phyloP scores from a whole-genome alignment of 2,329 filamentous ascomycete genomes.

The Diaporthe sp. region DNA sequence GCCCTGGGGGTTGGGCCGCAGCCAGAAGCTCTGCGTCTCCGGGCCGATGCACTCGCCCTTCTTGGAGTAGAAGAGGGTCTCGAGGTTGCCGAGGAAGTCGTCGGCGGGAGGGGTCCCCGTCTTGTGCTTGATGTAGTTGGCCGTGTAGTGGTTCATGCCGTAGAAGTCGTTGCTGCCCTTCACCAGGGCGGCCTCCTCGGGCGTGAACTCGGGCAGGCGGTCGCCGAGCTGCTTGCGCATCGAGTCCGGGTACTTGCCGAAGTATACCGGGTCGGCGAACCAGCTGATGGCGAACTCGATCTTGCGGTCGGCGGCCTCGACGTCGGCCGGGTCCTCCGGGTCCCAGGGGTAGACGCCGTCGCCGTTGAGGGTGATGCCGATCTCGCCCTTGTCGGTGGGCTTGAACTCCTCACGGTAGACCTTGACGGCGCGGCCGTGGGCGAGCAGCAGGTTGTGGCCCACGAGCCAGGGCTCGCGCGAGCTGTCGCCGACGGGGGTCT shows the following conservation, averaged over 20 bases:
- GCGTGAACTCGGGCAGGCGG: conserved; percentile 80
- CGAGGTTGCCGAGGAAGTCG: conserved; percentile 82
- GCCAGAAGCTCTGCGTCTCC: conserved; percentile 86
- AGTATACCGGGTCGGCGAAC: conserved; percentile 91
- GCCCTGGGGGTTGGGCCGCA: conserved; percentile 79
- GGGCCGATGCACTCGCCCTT: conserved; percentile 80
- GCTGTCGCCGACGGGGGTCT: conserved; percentile 79
- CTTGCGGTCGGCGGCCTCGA: conserved; percentile 83
- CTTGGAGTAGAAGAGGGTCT: conserved; percentile 79
- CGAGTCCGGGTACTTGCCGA: conserved; percentile 84
- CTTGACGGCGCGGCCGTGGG: conserved; percentile 85
- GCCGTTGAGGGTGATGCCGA: conserved; percentile 90
- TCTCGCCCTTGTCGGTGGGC: conserved; percentile 76
- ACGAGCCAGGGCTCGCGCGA: conserved; percentile 85
- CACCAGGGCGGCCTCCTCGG: conserved; percentile 79
- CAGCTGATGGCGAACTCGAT: conserved; percentile 89
- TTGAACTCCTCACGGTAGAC: conserved; percentile 88
- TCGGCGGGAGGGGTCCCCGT: conserved; percentile 69
- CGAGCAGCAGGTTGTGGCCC: conserved; percentile 83
- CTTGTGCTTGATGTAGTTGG: conserved; percentile 86
- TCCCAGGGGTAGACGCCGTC: conserved; percentile 90
- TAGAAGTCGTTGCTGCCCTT: conserved; percentile 93
- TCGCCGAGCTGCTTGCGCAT: conserved; percentile 86
- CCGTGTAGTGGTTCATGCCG: conserved; percentile 94
- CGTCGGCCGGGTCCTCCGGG: conserved; percentile 77